phyloP scores from a whole-genome alignment of 371 early-diverging fungal genomes.

The Mortierella sp. region DNA sequence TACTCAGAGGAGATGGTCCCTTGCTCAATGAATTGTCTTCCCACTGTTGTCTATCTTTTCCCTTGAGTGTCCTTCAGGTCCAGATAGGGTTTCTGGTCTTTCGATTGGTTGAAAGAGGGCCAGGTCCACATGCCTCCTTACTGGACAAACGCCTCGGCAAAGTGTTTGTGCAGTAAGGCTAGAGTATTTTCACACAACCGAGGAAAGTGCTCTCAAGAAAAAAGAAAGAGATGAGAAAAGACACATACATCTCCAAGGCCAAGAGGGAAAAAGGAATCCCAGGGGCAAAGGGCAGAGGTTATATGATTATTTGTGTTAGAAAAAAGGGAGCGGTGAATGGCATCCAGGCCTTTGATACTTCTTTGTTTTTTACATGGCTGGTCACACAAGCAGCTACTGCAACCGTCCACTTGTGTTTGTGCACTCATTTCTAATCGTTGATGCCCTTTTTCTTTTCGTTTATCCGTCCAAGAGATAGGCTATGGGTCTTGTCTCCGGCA shows the following conservation, averaged over 20 bases:
- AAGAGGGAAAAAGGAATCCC: slow-evolving; percentile 7
- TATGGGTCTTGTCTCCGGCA: too few species aligned
- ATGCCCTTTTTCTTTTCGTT: not conserved
- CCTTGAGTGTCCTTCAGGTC: not conserved
- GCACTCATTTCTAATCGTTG: not conserved
- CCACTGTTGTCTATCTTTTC: not conserved
- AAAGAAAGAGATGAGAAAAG: not conserved
- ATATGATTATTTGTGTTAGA: not conserved
- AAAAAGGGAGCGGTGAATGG: not conserved
- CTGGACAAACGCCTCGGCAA: not conserved
- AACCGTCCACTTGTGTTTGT: not conserved
- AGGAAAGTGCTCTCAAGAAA: slow-evolving; percentile 7
- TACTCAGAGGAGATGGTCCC: not conserved
- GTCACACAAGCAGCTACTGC: not conserved
- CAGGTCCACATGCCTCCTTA: slow-evolving; percentile 11
- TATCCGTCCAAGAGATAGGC: not conserved
- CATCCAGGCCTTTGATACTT: slow-evolving; percentile 3
- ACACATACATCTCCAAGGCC: not conserved
- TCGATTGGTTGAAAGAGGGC: not conserved
- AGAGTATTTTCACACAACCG: not conserved
- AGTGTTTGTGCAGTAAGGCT: too few species aligned
- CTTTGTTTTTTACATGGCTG: not conserved
- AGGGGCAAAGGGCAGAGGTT: not conserved
- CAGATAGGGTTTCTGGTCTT: slow-evolving; percentile 6
- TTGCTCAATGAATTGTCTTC: not conserved